These are phyloP conservation scores for Orbilia javanica DNA, from an alignment of 2,329 filamentous ascomycete genomes.

Conservation along the genomic window DNA sequence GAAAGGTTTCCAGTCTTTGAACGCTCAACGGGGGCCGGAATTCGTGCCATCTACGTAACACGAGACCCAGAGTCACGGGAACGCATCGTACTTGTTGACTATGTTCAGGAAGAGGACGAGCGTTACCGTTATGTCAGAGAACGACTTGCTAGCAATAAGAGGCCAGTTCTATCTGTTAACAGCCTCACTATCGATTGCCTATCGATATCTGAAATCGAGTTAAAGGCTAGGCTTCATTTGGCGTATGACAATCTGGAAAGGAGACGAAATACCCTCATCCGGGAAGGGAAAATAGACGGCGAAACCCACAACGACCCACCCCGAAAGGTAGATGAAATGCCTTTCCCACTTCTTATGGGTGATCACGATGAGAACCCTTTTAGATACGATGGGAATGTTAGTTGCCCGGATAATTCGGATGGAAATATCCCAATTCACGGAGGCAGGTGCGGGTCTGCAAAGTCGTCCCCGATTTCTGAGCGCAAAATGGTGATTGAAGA, in stretches of 20 bases:
- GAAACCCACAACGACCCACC: neutral
- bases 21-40: slow-evolving; percentile 10
- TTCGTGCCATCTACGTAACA: slow-evolving; percentile 27
- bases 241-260: slow-evolving; percentile 28
- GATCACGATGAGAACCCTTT: neutral
- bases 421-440: neutral
- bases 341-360: neutral
- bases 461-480: neutral
- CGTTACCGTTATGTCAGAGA: slow-evolving; percentile 25
- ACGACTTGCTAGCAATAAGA: neutral
- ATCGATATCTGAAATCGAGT: neutral
- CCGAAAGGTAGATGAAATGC: neutral
- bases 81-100: slow-evolving; percentile 1
- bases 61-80: slow-evolving; percentile 9
- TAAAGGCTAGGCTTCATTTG: slow-evolving; percentile 4
- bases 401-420: neutral
- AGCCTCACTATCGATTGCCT: slow-evolving; percentile 13
- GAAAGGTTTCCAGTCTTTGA: slow-evolving; percentile 21
- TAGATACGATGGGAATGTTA: neutral
- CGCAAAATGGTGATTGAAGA: neutral
- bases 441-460: neutral
- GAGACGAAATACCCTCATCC: neutral
- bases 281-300: neutral
- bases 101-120: slow-evolving; percentile 26
- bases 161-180: neutral